These are phyloP conservation scores for Elsinoe ampelina DNA, from an alignment of 2,329 filamentous ascomycete species.

Conservation along the genomic window DNA sequence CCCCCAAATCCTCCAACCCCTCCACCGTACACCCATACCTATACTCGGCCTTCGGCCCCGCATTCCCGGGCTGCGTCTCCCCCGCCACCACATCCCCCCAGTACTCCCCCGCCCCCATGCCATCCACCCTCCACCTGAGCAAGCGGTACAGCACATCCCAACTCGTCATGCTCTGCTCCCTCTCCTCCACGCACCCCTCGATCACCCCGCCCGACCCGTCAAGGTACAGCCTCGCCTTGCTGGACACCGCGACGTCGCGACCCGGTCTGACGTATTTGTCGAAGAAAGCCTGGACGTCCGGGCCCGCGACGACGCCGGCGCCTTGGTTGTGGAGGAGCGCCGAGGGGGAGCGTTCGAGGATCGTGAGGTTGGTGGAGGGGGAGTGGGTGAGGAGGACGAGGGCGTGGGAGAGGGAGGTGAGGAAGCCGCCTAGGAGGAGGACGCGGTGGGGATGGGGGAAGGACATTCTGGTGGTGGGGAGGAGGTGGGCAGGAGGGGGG, in stretches of 20 bases:
- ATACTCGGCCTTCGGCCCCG: slow-evolving; percentile 21
- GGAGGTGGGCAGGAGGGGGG: background rate
- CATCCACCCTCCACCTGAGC: slow-evolving; percentile 39
- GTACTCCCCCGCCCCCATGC: slow-evolving; percentile 24
- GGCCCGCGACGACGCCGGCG: slow-evolving; percentile 40
- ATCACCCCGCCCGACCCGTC: slow-evolving; percentile 23
- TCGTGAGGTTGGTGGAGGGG: slow-evolving; percentile 22
- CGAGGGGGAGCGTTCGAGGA: slow-evolving; percentile 36
- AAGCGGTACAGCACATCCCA: slow-evolving; percentile 41
- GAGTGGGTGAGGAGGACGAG: slow-evolving; percentile 21
- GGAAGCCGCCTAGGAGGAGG: slow-evolving; percentile 25
- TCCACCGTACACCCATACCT: slow-evolving; percentile 25
- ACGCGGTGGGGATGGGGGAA: slow-evolving; percentile 13
- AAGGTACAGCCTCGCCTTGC: slow-evolving; percentile 23
- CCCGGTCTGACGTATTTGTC: slow-evolving; percentile 33
- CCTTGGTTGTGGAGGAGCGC: slow-evolving; percentile 40
- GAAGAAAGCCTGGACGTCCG: slow-evolving; percentile 36
- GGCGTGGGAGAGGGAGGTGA: slow-evolving; percentile 17
- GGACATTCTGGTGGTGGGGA: background rate
- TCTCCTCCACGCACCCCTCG: slow-evolving; percentile 23
- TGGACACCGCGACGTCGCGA: slow-evolving; percentile 25
- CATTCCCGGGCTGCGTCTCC: slow-evolving; percentile 10
- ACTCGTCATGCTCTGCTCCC: slow-evolving; percentile 39
- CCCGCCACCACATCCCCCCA: slow-evolving; percentile 18
- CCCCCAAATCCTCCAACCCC: slow-evolving; percentile 18